Percentiles rank a stretch among this genome's conserved stretches.
Conservation (phyloP, 2,329 filamentous ascomycete genomes). For the Pseudogymnoascus sp. region DNA sequence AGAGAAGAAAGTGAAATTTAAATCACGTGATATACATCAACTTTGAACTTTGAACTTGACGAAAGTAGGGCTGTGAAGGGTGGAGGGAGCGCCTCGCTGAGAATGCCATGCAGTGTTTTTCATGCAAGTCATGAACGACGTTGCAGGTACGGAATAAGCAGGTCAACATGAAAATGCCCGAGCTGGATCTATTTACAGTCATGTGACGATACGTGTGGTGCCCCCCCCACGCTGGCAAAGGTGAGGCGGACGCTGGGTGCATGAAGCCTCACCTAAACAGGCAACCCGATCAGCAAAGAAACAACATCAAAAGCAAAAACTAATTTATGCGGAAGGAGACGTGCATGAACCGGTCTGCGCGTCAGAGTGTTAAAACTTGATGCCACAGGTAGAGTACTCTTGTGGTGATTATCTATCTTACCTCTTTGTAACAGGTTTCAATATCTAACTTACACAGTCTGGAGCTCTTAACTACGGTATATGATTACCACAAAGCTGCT, state of each 20-base stretch:
- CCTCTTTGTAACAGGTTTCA: neutral
- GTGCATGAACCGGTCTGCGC: slow-evolving; percentile 1
- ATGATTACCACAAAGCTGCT: neutral
- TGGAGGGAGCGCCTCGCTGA: neutral
- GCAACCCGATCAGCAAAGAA: neutral
- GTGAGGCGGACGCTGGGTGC: neutral
- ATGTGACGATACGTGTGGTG: neutral
- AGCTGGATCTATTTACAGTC: neutral
- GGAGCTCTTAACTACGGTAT: neutral
- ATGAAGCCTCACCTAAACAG: slow-evolving; percentile 3
- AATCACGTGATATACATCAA: neutral
- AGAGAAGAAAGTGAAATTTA: neutral
- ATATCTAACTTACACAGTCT: neutral
- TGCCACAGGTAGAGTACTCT: neutral
- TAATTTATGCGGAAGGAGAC: neutral
- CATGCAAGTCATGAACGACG: slow-evolving; percentile 7
- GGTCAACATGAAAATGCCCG: neutral
- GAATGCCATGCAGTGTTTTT: neutral
- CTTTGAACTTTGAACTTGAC: neutral
- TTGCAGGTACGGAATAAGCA: slow-evolving; percentile 9
- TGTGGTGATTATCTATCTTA: neutral
- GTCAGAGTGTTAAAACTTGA: neutral
- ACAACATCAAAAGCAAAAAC: neutral
- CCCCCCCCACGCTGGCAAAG: neutral
- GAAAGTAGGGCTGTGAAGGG: neutral